Percentiles rank a stretch among this genome's conserved stretches.
Evolutionary conservation across 2,329 filamentous ascomycete genomes (phyloP).

Genomic region (Diaporthe aspalathi): DNA sequence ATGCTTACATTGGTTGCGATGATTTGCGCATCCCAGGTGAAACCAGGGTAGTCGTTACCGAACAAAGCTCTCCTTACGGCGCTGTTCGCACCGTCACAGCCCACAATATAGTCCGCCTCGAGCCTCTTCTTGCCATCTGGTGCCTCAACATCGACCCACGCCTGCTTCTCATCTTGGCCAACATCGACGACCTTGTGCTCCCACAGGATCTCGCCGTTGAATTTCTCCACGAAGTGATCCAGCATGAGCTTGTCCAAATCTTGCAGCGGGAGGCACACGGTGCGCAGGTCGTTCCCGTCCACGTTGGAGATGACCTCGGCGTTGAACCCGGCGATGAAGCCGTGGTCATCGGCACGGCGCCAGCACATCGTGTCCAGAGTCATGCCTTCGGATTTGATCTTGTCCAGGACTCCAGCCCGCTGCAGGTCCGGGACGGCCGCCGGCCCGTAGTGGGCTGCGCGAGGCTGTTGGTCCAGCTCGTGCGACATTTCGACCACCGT

Average conservation of each 20-base stretch:
- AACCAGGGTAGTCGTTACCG: constrained; percentile 67
- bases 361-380: constrained; percentile 54
- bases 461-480: constrained; percentile 68
- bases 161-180: constrained; percentile 57
- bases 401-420: constrained; percentile 68
- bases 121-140: constrained; percentile 51
- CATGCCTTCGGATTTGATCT: constrained; percentile 53
- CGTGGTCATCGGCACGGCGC: constrained; percentile 51
- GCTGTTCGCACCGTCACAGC: constrained; percentile 66
- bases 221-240: constrained; percentile 51
- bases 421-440: constrained; percentile 68
- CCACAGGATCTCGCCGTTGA: constrained; percentile 55
- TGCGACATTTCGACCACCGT: constrained; percentile 66
- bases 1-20: constrained; percentile 69
- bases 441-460: constrained; percentile 71
- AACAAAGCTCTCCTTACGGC: constrained; percentile 62
- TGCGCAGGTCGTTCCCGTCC: constrained; percentile 54
- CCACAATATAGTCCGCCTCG: constrained; percentile 65
- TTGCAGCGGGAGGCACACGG: constrained; percentile 55
- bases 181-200: constrained; percentile 58
- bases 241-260: constrained; percentile 57
- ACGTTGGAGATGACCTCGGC: constrained; percentile 49
- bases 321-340: constrained; percentile 52
- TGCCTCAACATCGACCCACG: constrained; percentile 59
- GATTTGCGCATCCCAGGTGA: constrained; percentile 70